These are phyloP conservation scores for Saccharomyces hybrid DNA, from an alignment of 1,139 yeast genomes.

Conservation along the genomic window DNA sequence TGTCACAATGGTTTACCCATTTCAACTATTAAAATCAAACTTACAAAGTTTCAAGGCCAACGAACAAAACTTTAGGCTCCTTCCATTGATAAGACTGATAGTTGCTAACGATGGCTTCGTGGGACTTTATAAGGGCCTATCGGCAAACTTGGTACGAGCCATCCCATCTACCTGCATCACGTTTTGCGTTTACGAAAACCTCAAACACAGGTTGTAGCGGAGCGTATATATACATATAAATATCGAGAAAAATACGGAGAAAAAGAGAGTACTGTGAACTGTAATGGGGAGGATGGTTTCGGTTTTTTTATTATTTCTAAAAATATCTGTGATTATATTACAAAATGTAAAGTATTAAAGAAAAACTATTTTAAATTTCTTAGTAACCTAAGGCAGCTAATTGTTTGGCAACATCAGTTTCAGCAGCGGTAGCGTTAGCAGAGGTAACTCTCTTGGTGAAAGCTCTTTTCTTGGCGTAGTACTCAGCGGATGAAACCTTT, in stretches of 20 bases:
- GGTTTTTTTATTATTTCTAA: not conserved
- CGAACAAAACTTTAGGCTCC: slow-evolving; percentile 41
- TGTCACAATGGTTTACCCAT: slow-evolving; percentile 67
- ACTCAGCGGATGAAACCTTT: no score
- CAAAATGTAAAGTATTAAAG: not conserved
- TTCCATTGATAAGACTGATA: slow-evolving; percentile 28
- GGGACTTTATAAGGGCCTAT: slow-evolving; percentile 77
- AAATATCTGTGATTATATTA: not conserved
- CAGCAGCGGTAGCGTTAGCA: no score
- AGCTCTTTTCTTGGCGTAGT: no score
- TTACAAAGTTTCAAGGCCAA: slow-evolving; percentile 48
- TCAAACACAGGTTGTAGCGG: slow-evolving; percentile 21
- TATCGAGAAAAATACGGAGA: not conserved
- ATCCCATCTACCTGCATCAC: slow-evolving; percentile 72
- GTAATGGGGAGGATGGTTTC: not conserved
- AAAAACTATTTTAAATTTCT: not conserved
- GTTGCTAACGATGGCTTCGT: slow-evolving; percentile 42
- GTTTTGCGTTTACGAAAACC: slow-evolving; percentile 55
- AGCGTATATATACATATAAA: not conserved
- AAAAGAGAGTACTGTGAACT: not conserved
- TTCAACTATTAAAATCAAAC: slow-evolving; percentile 74
- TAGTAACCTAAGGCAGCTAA: no score
- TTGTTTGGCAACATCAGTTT: no score
- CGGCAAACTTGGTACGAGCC: slow-evolving; percentile 54
- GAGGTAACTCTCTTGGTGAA: no score